A percentile compares a stretch with the other conserved stretches of the same genome.
Evolutionary conservation across 176 grass and related monocot genomes (phyloP).

Genomic region (Bonia amplexicaulis): DNA sequence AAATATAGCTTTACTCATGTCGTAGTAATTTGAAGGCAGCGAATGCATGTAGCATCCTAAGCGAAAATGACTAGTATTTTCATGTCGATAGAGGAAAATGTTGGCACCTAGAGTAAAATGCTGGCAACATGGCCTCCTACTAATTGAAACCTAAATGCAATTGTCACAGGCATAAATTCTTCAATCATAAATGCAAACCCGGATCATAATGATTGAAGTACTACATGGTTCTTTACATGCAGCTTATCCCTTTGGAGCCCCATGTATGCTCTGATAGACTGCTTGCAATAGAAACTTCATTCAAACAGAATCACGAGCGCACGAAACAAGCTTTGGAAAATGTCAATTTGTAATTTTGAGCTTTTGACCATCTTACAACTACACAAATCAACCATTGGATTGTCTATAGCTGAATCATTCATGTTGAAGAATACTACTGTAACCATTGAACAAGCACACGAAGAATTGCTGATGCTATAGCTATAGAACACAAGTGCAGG

Average conservation of each 20-base stretch:
- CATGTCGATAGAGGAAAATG: background rate
- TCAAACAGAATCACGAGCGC: background rate
- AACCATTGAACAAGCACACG: background rate
- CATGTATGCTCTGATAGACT: background rate
- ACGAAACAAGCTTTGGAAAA: background rate
- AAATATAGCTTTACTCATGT: background rate
- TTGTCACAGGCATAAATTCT: background rate
- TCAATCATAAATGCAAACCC: background rate
- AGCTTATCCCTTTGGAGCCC: background rate
- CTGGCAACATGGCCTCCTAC: background rate
- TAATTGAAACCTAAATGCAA: background rate
- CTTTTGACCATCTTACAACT: background rate
- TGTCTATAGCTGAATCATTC: background rate
- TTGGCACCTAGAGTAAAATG: background rate
- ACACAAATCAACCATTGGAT: background rate
- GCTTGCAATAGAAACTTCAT: background rate
- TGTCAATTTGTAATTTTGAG: background rate
- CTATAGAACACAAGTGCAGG: background rate
- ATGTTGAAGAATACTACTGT: slow-evolving; percentile 3
- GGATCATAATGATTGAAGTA: background rate
- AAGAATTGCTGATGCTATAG: background rate
- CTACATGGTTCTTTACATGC: background rate
- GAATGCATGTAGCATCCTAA: background rate
- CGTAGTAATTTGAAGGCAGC: background rate
- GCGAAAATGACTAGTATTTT: background rate